A percentile compares a stretch with the other conserved stretches of the same genome.
phyloP scores from a whole-genome alignment of 805 yeast genomes.

The Candida sphagnicola region DNA sequence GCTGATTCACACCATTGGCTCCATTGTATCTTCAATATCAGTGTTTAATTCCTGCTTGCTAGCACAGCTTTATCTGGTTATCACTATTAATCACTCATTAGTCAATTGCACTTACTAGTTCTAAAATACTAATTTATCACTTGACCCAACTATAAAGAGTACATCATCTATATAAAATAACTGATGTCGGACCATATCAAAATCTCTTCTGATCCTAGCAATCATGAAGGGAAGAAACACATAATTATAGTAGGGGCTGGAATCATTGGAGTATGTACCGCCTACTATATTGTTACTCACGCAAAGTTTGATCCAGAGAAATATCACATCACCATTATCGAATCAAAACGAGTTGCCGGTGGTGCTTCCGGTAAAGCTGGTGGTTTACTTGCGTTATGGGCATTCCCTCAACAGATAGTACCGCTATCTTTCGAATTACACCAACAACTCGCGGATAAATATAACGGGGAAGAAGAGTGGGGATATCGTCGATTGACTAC shows the following conservation, averaged over 20 bases:
- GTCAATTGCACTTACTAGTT: too few species aligned
- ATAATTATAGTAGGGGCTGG: constrained; percentile 92
- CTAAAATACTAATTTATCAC: too few species aligned
- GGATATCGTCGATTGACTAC: constrained; percentile 89
- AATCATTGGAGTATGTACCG: constrained; percentile 92
- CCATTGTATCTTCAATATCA: too few species aligned
- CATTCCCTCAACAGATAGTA: constrained; percentile 92
- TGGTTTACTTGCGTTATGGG: constrained; percentile 92
- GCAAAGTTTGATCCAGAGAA: constrained; percentile 69
- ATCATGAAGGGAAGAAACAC: constrained; percentile 61
- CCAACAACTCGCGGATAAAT: constrained; percentile 72
- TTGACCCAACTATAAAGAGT: too few species aligned
- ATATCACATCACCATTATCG: constrained; percentile 80
- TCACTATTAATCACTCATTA: too few species aligned
- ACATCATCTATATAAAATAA: neutral
- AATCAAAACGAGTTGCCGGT: constrained; percentile 90
- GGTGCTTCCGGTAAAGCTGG: constrained; percentile 99
- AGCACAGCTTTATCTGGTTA: too few species aligned
- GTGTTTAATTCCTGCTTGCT: too few species aligned
- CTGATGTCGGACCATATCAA: constrained; percentile 28
- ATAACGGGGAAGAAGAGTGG: constrained; percentile 85
- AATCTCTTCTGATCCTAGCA: constrained; percentile 38
- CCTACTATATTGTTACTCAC: constrained; percentile 81
- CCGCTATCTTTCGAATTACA: constrained; percentile 84
- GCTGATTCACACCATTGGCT: too few species aligned